Evolutionary conservation across 305 asterid species (phyloP), one percentile per base, ranked within the genome.

Genomic region (Coffea humblotiana): DNA sequence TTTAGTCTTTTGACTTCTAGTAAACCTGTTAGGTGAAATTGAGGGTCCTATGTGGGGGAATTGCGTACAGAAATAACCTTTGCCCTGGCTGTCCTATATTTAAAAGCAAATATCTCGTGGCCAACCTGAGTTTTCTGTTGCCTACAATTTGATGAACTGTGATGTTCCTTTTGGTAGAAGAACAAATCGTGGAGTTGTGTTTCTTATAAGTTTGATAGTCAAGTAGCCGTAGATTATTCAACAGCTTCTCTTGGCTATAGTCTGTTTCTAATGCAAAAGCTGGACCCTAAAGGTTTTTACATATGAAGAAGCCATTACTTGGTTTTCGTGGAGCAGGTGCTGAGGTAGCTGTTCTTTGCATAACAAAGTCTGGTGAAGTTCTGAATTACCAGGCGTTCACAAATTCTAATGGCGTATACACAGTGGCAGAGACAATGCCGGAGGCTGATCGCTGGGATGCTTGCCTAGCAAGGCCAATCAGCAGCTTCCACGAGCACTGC

Each of bases 271-370:
- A 3, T 16, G 77, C 2, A 21, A 67, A 52, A 68, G 60, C 77
- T 74, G 64, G 12, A 21, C 64, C 23, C 8, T 35, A 19, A 49
- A 25, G 25, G 61, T 51, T 35, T 35, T 77, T 79, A 23, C 6
- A 23, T 74, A 64, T 83, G 81, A 74, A 29, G 77, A 27, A 40
- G 47, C 0, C 0, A 51, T 32, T 69, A 18, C 82, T 43, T 65
- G n/a, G 3, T 29, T 75, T 81, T 68, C 74, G 75, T 73, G 84
- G 64, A 48, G 79, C 89, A 94, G 98, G 98, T 71, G 97, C 98
- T 48, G 97, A 93, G 89, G 98, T 93, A 58, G 98, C 97, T 16
- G 98, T 94, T 64, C 98, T 94, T 76, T 94, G 98, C 91, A 90
- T 93, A 82, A 93, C 98, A 0, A 94, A 91, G 86, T 89, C 98